Conservation (phyloP, 2,329 filamentous ascomycete species). For the Torrubiella hemipterigena region DNA sequence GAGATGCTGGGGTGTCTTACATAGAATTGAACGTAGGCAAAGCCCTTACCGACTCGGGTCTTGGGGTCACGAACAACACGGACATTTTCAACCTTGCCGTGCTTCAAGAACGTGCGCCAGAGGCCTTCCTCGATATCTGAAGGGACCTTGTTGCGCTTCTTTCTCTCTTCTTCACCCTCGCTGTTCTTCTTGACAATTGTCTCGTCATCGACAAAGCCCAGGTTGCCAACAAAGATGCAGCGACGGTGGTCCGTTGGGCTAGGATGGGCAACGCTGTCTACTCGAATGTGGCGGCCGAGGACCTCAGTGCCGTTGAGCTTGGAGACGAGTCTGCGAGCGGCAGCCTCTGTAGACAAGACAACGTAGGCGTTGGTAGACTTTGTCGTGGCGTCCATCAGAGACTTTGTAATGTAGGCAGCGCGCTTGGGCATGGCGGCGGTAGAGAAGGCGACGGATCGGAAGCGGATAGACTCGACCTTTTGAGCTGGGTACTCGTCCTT, state of each 20-base stretch:
- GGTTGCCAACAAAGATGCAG: constrained; percentile 92
- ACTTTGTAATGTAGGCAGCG: constrained; percentile 85
- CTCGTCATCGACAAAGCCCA: constrained; percentile 93
- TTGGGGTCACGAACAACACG: constrained; percentile 81
- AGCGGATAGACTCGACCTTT: constrained; percentile 82
- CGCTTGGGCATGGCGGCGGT: constrained; percentile 72
- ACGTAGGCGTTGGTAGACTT: constrained; percentile 90
- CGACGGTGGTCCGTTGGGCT: constrained; percentile 70
- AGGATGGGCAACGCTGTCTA: constrained; percentile 84
- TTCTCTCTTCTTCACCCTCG: constrained; percentile 54
- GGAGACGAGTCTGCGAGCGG: constrained; percentile 63
- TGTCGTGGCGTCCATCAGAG: constrained; percentile 82
- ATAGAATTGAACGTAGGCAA: constrained; percentile 94
- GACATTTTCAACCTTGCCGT: constrained; percentile 81
- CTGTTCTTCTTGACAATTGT: constrained; percentile 53
- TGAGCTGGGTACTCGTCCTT: constrained; percentile 40
- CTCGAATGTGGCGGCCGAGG: constrained; percentile 77
- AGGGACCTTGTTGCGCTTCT: constrained; percentile 62
- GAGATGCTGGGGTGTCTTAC: constrained; percentile 24
- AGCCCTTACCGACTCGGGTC: constrained; percentile 89
- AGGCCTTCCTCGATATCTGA: constrained; percentile 88
- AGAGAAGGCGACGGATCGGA: constrained; percentile 83
- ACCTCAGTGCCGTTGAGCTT: constrained; percentile 75
- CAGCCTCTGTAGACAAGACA: constrained; percentile 67
- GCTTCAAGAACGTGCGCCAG: constrained; percentile 66